Percentiles rank a stretch among this genome's conserved stretches.
These are phyloP conservation scores for Sporothrix protearum DNA, from an alignment of 2,329 filamentous ascomycete genomes.

Conservation along the genomic window DNA sequence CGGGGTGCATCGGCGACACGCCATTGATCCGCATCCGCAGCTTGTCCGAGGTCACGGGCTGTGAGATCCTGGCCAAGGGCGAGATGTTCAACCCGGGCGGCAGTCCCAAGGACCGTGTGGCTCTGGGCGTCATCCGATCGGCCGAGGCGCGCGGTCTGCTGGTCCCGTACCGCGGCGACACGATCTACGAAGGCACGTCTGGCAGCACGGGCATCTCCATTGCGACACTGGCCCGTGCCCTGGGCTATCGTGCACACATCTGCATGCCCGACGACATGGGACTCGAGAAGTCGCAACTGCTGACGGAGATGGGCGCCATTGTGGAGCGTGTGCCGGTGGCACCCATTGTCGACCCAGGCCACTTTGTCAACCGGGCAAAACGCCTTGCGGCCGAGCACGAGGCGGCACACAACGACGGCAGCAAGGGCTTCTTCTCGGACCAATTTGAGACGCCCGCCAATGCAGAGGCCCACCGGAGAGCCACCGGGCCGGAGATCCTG, in stretches of 20 bases:
- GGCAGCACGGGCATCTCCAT: slow-evolving; percentile 95
- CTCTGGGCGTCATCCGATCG: slow-evolving; percentile 78
- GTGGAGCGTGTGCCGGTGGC: slow-evolving; percentile 89
- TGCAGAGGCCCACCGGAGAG: slow-evolving; percentile 74
- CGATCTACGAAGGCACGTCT: slow-evolving; percentile 95
- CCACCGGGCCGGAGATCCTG: slow-evolving; percentile 87
- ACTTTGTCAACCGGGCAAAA: slow-evolving; percentile 91
- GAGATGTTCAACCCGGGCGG: slow-evolving; percentile 95
- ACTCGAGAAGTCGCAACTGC: slow-evolving; percentile 81
- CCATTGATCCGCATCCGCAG: slow-evolving; percentile 82
- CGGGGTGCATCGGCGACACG: slow-evolving; percentile 90
- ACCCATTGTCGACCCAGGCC: slow-evolving; percentile 86
- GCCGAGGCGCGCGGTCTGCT: slow-evolving; percentile 77
- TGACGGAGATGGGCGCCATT: slow-evolving; percentile 84
- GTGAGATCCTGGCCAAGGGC: slow-evolving; percentile 86
- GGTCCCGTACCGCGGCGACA: slow-evolving; percentile 77
- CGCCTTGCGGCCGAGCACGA: slow-evolving; percentile 73
- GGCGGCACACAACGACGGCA: slow-evolving; percentile 50
- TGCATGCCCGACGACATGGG: slow-evolving; percentile 95
- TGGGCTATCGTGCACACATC: slow-evolving; percentile 89
- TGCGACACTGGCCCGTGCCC: slow-evolving; percentile 79
- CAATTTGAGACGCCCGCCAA: slow-evolving; percentile 94
- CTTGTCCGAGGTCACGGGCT: slow-evolving; percentile 80
- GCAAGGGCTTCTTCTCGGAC: slow-evolving; percentile 87
- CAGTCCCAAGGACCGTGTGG: slow-evolving; percentile 92